Evolutionary conservation across 2,329 filamentous ascomycete species (phyloP), one percentile per base, ranked within the genome.

Genomic region (Fusarium albosuccineum): DNA sequence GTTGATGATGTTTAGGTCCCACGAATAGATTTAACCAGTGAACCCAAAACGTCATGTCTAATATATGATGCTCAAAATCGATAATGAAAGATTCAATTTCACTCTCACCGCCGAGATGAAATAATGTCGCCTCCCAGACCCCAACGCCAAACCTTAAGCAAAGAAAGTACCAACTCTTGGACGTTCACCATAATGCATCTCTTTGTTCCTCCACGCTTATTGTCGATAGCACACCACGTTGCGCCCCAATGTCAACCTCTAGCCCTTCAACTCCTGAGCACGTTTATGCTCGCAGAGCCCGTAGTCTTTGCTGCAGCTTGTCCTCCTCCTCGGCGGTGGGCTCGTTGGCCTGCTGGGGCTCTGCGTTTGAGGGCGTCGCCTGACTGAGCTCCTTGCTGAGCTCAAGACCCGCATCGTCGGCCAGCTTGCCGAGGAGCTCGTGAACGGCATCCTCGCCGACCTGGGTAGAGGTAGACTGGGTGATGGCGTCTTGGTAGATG

Each of bases 401-500:
- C 79, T 96, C 92, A 53, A 97, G 87, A 55, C 94, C 94, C 9
- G 92, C 93, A 78, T 97, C 93, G 77, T 97, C 94, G 66, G 93
- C 93, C 42, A 96, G 88, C 80, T 97, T 92, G 67, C 88, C 91
- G 80, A 97, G 91, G 65, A 97, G 81, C 70, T 93, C 89, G 78
- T 97, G 93, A 2, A 97, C 93, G 70, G 94, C 93, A 71, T 97
- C 93, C 76, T 97, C 80, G 82, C 92, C 81, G 82, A 94, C 78
- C 83, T 92, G 76, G 82, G 91, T 73, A 79, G 92, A 77, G 2
- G 93, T 97, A 37, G 91, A 91, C 63, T 91, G 90, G 22, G 87
- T 89, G 65, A 94, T 95, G 62, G 93, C 92, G 75, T 94, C 93
- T 79, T 95, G 92, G 80, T 96, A 96, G 80, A 94, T 93, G 70